Percentiles rank a stretch among this genome's conserved stretches.
Evolutionary conservation across 176 grass and related monocot species (phyloP).

Genomic region (Melocanna baccifera): DNA sequence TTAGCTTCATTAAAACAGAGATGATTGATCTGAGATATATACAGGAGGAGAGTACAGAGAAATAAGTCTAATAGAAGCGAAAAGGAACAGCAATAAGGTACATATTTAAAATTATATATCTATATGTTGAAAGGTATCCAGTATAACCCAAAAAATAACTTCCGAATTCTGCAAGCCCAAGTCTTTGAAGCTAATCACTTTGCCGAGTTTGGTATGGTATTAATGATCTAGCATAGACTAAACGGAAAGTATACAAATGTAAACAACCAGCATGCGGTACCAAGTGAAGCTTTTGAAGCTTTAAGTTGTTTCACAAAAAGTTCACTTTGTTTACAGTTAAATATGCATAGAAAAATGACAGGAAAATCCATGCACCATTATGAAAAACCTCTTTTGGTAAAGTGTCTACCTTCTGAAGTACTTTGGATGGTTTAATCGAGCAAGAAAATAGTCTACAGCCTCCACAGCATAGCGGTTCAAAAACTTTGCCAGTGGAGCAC

Average conservation of each 20-base stretch:
- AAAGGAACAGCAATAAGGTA: background rate
- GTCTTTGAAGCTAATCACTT: background rate
- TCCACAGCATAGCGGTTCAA: constrained; percentile 85
- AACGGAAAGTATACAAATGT: background rate
- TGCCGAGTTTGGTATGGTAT: background rate
- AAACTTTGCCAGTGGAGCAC: constrained; percentile 91
- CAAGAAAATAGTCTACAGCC: constrained; percentile 95
- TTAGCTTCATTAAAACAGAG: constrained; percentile 7
- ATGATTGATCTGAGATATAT: background rate
- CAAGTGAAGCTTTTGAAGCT: background rate
- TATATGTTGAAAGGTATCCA: background rate
- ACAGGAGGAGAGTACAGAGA: background rate
- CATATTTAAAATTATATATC: background rate
- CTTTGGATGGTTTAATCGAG: constrained; percentile 74
- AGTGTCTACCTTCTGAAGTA: constrained; percentile 85
- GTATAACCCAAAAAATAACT: background rate
- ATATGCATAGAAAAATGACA: background rate
- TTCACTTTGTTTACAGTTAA: background rate
- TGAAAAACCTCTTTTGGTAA: background rate
- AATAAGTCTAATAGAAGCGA: background rate
- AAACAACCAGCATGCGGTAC: background rate
- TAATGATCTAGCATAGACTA: background rate
- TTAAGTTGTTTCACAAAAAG: background rate
- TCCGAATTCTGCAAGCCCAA: background rate
- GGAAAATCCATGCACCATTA: background rate